Base-by-base conservation (phyloP, 1,139 yeast species). In the Candida anutae region DNA sequence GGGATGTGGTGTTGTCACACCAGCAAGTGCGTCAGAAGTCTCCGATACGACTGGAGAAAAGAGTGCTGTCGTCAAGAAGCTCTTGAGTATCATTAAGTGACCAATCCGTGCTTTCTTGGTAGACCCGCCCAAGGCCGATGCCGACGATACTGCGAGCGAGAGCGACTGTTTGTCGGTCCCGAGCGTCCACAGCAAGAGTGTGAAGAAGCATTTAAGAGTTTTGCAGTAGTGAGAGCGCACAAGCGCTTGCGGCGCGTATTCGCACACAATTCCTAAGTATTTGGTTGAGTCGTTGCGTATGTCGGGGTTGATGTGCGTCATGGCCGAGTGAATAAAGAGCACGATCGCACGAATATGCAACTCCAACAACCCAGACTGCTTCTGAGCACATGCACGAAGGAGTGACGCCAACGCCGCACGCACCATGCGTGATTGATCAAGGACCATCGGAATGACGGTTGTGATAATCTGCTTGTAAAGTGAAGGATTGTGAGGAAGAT, bases 241-340 rank as follows among this genome's bases (percentile, higher is more conserved):
- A n/a, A 78, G 50, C 2, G 76, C 56, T 16, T 62, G 66, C 13
- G 63, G 68, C 15, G 65, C 55, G 27, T 58, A 37, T 22, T 62
- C 62, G 13, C 84, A 50, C 28, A 84, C 46, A 4, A 77, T 59
- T 20, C 61, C 60, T 20, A 87, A 55, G 39, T 77, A 79, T 33
- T 66, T 68, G 1, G 90, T 72, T 4, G 93, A 74, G 38, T 78
- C 81, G 29, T 73, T 71, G 26, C 94, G 69, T 22, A 87, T 74
- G 6, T 74, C 76, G 1, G 88, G 78, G 21, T 69, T 71, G 25
- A 90, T 80, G 48, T 90, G 96, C 12, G 97, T 83, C 97, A 90
- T 90, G 10, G 95, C 94, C 30, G 93, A 79, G 43, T 82, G 82
- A n/a, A 88, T 66, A 48, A 82, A 88, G 18, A 90, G 60, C 19